Conservation (phyloP, 257 asterid species). For the Penstemon newberryi region DNA sequence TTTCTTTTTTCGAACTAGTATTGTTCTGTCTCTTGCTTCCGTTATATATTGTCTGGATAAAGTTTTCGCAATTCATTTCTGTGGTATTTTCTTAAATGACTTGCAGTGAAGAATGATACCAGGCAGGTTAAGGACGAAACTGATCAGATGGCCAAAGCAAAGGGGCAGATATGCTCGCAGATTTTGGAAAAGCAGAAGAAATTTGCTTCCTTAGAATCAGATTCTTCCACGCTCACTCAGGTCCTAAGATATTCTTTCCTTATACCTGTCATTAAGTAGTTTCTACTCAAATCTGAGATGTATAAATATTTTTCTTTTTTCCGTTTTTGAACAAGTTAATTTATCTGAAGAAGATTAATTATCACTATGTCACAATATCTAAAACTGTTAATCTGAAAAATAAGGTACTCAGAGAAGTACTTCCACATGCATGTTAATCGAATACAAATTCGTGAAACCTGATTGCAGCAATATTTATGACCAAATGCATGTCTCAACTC, state of each 20-base stretch:
- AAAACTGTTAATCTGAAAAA: constrained; percentile 19
- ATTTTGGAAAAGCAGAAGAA: constrained; percentile 69
- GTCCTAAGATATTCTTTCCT: constrained; percentile 33
- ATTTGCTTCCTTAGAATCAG: constrained; percentile 52
- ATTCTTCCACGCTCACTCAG: constrained; percentile 62
- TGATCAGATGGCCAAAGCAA: constrained; percentile 48
- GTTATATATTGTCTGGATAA: not conserved
- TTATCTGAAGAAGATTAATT: constrained; percentile 5
- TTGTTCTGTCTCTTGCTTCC: not conserved
- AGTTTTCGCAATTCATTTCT: not conserved
- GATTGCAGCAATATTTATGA: constrained; percentile 4
- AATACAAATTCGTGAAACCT: not conserved
- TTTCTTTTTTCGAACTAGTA: not conserved
- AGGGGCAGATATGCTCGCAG: constrained; percentile 53
- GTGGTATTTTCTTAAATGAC: constrained; percentile 13
- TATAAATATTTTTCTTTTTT: too few relatives aligned
- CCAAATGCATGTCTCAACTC: constrained; percentile 6
- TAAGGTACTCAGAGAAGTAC: constrained; percentile 7
- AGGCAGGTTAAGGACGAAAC: constrained; percentile 54
- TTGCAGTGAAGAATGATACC: constrained; percentile 64
- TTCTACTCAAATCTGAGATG: not conserved
- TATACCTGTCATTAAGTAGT: constrained; percentile 3
- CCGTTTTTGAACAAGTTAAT: not conserved
- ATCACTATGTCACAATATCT: not conserved
- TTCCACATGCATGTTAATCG: constrained; percentile 1